These are phyloP conservation scores for Phlyctochytrium arcticum DNA, from an alignment of 192 early-diverging fungal species.

Conservation along the genomic window DNA sequence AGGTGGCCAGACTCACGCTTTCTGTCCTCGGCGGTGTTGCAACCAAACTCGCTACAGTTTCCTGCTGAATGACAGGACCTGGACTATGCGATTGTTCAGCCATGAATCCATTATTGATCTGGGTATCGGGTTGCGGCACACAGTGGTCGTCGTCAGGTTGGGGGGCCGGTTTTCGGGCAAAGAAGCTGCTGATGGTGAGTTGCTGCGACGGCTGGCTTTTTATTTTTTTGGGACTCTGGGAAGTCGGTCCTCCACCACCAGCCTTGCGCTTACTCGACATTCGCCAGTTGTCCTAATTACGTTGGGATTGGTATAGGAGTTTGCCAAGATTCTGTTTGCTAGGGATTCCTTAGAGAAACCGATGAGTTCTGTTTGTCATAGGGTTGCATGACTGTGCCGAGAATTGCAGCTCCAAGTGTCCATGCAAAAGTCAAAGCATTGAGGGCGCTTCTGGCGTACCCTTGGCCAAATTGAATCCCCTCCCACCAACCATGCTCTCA, in stretches of 20 bases:
- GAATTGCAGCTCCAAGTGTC: too few species aligned
- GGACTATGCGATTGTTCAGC: neutral
- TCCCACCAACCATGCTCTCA: too few species aligned
- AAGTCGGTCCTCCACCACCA: neutral
- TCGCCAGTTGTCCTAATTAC: too few species aligned
- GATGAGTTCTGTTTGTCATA: too few species aligned
- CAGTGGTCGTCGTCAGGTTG: neutral
- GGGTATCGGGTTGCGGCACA: neutral
- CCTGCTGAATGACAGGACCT: neutral
- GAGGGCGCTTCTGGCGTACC: too few species aligned
- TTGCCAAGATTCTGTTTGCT: too few species aligned
- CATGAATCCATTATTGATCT: neutral
- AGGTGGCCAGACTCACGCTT: neutral
- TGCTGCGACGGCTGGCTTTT: neutral
- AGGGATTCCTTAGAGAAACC: too few species aligned
- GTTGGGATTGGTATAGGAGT: too few species aligned
- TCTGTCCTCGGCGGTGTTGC: neutral
- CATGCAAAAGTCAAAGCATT: too few species aligned
- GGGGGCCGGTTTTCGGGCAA: constrained; percentile 8
- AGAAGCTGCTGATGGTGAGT: constrained; percentile 24
- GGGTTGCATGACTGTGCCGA: too few species aligned
- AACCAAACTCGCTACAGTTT: neutral
- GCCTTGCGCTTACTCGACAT: neutral
- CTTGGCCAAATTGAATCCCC: too few species aligned
- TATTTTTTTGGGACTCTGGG: neutral